These are phyloP conservation scores for Elsinoe fawcettii DNA, from an alignment of 2,329 filamentous ascomycete genomes.

Conservation along the genomic window DNA sequence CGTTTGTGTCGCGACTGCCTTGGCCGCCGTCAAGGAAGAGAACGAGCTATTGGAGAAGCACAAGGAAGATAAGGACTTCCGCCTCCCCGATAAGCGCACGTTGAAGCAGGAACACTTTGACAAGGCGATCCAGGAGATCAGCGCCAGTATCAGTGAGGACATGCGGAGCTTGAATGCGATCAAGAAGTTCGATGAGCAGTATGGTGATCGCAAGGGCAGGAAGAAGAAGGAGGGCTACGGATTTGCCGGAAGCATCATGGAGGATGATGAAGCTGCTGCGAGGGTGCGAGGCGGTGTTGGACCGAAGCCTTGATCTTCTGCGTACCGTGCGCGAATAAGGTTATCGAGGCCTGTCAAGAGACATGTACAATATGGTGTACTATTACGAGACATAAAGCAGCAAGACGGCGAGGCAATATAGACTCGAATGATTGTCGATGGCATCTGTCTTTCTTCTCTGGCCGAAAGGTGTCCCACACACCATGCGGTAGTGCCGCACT, in stretches of 20 bases:
- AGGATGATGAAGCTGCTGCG: slow-evolving; percentile 27
- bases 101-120: slow-evolving; percentile 70
- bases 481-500: not conserved
- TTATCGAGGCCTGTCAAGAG: not conserved
- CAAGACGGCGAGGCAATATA: not conserved
- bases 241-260: slow-evolving; percentile 24
- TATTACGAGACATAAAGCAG: not conserved
- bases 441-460: not conserved
- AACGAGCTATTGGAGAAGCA: slow-evolving; percentile 36
- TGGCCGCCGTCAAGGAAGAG: slow-evolving; percentile 72
- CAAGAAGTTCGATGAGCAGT: slow-evolving; percentile 91
- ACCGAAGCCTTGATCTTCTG: slow-evolving; percentile 6
- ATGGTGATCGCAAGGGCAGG: slow-evolving; percentile 68
- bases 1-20: slow-evolving; percentile 68
- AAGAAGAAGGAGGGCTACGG: slow-evolving; percentile 33
- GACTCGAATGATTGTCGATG: not conserved
- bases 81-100: slow-evolving; percentile 61
- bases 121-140: slow-evolving; percentile 77
- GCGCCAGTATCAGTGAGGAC: slow-evolving; percentile 85
- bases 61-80: slow-evolving; percentile 38
- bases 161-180: slow-evolving; percentile 82
- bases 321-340: too few species aligned
- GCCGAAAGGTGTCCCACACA: not conserved
- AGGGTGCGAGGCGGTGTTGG: slow-evolving; percentile 23
- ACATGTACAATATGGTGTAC: not conserved